Evolutionary conservation across 2,329 filamentous ascomycete species (phyloP).

Genomic region (Stagonosporopsis rhizophila): DNA sequence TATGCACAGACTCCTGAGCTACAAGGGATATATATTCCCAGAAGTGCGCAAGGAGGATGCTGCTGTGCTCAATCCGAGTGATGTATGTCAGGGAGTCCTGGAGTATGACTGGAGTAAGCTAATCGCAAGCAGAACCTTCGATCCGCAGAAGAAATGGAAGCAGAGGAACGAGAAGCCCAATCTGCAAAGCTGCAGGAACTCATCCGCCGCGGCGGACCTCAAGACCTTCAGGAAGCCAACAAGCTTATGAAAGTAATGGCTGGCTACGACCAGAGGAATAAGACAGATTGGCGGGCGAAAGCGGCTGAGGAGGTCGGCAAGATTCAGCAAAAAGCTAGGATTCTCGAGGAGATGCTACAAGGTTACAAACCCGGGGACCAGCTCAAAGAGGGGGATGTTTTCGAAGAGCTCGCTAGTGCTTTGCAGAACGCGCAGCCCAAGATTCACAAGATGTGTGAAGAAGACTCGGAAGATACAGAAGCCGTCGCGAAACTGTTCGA

Average conservation of each 20-base stretch:
- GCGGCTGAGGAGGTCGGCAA: constrained; percentile 93
- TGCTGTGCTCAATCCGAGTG: constrained; percentile 93
- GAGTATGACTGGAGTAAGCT: constrained; percentile 20
- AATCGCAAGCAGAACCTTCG: constrained; percentile 75
- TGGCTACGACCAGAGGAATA: constrained; percentile 91
- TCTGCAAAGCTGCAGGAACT: constrained; percentile 98
- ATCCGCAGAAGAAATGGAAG: constrained; percentile 98
- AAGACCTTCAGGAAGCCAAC: constrained; percentile 96
- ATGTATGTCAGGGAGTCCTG: constrained; percentile 67
- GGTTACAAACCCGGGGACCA: constrained; percentile 81
- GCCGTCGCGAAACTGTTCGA: constrained; percentile 94
- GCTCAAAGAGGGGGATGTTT: constrained; percentile 73
- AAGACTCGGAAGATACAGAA: constrained; percentile 96
- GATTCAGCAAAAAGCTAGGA: constrained; percentile 91
- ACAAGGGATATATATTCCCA: constrained; percentile 96
- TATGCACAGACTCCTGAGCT: constrained; percentile 94
- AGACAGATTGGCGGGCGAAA: constrained; percentile 97
- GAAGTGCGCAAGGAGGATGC: constrained; percentile 93
- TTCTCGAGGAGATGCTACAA: constrained; percentile 92
- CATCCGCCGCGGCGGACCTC: constrained; percentile 87
- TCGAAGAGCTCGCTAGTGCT: constrained; percentile 84
- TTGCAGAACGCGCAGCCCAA: constrained; percentile 95
- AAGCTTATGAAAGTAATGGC: constrained; percentile 99
- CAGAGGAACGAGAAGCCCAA: constrained; percentile 92
- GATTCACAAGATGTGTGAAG: constrained; percentile 99